Percentiles rank a stretch among this genome's conserved stretches.
Conservation (phyloP, 306 rosid species). For the Medicago truncatula region DNA sequence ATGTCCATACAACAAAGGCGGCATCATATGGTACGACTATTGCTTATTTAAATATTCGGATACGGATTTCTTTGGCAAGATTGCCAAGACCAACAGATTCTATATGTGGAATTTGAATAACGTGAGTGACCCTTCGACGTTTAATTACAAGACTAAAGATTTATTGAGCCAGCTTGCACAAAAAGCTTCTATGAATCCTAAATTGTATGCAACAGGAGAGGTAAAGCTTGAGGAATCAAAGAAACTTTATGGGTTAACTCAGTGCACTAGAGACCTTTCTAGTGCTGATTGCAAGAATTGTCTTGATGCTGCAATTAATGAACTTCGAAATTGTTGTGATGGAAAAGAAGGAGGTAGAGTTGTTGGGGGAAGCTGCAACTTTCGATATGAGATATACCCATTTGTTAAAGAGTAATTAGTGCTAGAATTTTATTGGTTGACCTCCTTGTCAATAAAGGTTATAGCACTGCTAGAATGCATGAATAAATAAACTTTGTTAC, state of each 20-base stretch:
- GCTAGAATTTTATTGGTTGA: no score
- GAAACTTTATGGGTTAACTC: constrained; percentile 49
- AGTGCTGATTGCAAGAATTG: constrained; percentile 46
- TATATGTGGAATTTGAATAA: constrained; percentile 29
- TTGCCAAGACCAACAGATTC: constrained; percentile 33
- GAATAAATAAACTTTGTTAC: no score
- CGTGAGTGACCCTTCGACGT: constrained; percentile 20
- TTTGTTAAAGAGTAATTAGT: constrained; percentile 28
- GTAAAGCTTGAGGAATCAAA: constrained; percentile 3
- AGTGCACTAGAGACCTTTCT: constrained; percentile 56
- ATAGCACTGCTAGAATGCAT: no score
- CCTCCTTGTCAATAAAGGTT: no score
- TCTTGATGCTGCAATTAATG: constrained; percentile 45
- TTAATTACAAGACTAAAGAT: constrained; percentile 33
- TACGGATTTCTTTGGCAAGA: constrained; percentile 45
- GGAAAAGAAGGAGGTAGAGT: constrained; percentile 53
- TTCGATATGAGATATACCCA: constrained; percentile 49
- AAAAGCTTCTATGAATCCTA: constrained; percentile 6
- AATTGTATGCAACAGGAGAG: constrained; percentile 42
- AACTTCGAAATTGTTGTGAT: constrained; percentile 49
- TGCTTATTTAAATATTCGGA: constrained; percentile 50
- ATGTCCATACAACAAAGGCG: constrained; percentile 44
- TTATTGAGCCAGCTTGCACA: constrained; percentile 31
- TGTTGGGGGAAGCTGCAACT: constrained; percentile 49
- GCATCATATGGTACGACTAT: constrained; percentile 45